A percentile compares a stretch with the other conserved stretches of the same genome.
Conservation (phyloP, 1,284 basidiomycete species). For the Coriolopsis trogii region DNA sequence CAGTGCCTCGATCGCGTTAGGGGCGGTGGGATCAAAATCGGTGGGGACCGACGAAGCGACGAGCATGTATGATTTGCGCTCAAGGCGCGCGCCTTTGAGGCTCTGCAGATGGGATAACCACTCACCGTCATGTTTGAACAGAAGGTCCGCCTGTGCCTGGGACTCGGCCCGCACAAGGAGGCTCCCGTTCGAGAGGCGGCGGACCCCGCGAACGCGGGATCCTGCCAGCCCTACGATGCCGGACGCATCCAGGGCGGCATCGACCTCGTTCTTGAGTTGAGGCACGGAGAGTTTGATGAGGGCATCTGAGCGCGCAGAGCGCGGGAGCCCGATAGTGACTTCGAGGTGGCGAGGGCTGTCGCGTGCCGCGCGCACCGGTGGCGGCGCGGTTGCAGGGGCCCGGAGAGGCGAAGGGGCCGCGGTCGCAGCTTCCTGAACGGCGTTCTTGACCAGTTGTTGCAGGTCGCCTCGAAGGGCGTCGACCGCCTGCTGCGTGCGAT, state of each 20-base stretch:
- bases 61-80: not conserved
- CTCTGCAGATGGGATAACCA: not conserved
- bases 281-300: not conserved
- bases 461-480: no score
- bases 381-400: not conserved
- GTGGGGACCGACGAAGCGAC: constrained; percentile 2
- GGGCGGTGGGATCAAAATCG: not conserved
- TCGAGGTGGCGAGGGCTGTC: not conserved
- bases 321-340: not conserved
- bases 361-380: not conserved
- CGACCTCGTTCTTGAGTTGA: constrained; percentile 1
- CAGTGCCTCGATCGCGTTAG: not conserved
- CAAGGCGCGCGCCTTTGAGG: not conserved
- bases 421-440: not conserved
- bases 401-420: not conserved
- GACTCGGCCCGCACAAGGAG: constrained; percentile 3
- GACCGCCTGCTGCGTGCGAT: no score
- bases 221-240: not conserved
- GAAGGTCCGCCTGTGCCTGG: not conserved
- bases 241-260: not conserved
- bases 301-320: not conserved
- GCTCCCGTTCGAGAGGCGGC: not conserved
- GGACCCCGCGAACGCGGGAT: not conserved
- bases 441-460: no score
- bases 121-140: not conserved